Conservation (phyloP, 1,284 basidiomycete species). For the Albatrellus sp. region DNA sequence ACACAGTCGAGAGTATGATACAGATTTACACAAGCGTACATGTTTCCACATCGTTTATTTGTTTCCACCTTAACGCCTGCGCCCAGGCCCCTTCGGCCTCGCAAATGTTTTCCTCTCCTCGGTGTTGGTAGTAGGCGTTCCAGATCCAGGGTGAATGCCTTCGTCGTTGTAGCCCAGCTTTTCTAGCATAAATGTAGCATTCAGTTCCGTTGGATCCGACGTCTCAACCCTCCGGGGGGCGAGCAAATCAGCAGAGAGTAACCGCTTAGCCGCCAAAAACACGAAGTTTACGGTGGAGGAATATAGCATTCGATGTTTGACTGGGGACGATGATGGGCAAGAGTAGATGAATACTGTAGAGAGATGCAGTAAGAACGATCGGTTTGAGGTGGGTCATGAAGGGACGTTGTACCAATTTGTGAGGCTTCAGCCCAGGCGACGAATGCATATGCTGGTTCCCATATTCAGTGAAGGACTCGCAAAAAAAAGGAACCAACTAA, state of each 20-base stretch:
- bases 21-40: background rate
- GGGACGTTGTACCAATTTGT: slow-evolving; percentile 23
- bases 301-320: slow-evolving; percentile 82
- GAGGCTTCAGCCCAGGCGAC: slow-evolving; percentile 62
- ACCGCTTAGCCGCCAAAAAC: slow-evolving; percentile 40
- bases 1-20: background rate
- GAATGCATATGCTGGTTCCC: slow-evolving; percentile 50
- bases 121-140: slow-evolving; percentile 7
- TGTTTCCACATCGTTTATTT: background rate
- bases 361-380: slow-evolving; percentile 6
- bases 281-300: slow-evolving; percentile 54
- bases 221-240: slow-evolving; percentile 66
- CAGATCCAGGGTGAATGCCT: slow-evolving; percentile 5
- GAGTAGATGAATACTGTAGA: slow-evolving; percentile 79
- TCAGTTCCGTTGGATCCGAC: slow-evolving; percentile 64
- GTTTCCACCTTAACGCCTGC: slow-evolving; percentile 24
- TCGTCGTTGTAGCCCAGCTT: slow-evolving; percentile 27
- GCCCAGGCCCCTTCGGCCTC: slow-evolving; percentile 43
- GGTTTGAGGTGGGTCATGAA: background rate
- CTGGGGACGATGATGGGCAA: slow-evolving; percentile 67
- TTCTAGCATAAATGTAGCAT: slow-evolving; percentile 44
- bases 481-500: slow-evolving; percentile 14
- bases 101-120: slow-evolving; percentile 34
- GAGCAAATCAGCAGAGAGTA: slow-evolving; percentile 32
- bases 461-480: slow-evolving; percentile 6